Conservation (phyloP, 441 rosid species). For the Erysimum pusillum region DNA sequence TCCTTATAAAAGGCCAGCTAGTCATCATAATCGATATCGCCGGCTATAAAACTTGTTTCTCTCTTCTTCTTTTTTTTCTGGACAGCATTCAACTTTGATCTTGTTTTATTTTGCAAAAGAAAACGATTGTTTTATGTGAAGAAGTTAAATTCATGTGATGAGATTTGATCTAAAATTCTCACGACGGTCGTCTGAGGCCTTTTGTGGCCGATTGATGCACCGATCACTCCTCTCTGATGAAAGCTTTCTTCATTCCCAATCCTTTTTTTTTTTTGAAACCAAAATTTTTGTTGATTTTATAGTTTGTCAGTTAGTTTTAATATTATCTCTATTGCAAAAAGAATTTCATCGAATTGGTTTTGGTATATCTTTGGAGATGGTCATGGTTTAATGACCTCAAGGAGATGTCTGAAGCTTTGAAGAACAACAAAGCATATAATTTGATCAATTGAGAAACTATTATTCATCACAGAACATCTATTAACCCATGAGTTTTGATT, state of each 20-base stretch:
- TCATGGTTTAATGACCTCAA: no score
- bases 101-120: neutral
- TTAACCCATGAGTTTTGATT: neutral
- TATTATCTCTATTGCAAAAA: neutral
- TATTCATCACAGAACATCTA: neutral
- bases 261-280: neutral
- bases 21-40: neutral
- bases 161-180: constrained; percentile 50
- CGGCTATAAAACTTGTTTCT: neutral
- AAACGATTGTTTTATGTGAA: neutral
- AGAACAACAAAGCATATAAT: neutral
- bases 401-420: neutral
- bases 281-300: neutral
- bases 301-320: neutral
- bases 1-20: constrained; percentile 8
- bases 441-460: neutral
- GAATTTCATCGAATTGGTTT: neutral
- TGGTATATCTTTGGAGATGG: neutral
- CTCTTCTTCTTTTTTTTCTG: neutral
- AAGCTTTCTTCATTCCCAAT: constrained; percentile 11
- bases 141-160: constrained; percentile 31
- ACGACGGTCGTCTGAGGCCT: constrained; percentile 52
- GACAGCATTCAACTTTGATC: neutral
- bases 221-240: constrained; percentile 49
- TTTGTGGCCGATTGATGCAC: constrained; percentile 39